Base-by-base conservation (phyloP, 306 rosid species). In the Quercus wislizeni region DNA sequence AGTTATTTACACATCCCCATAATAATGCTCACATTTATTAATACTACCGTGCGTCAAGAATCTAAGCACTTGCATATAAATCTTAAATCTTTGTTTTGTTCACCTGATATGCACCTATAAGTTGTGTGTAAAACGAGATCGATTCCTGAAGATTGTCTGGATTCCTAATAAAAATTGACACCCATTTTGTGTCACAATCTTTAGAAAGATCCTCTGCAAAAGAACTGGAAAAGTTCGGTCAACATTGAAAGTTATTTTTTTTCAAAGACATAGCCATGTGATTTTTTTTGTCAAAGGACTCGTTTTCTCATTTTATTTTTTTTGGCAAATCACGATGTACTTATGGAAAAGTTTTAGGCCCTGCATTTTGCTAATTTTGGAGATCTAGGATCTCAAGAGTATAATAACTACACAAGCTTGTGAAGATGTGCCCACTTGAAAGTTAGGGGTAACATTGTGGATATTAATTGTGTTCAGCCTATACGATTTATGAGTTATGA, bases 21-120 rank as follows among this genome's bases (percentile, higher is more conserved):
- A 83, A 83, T 79, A 83, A 83, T 90, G 92, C 87, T 73, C 31
- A 2, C 9, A 31, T 67, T 81, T 79, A 63, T 79, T 87, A 83
- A 73, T 55, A 56, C 69, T 82, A 55, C 75, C 69, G 77, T 55
- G 51, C 76, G 80, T 84, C 82, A 58, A 83, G 86, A 84, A 72
- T 85, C 82, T 78, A 10, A 59, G 20, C 79, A 64, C 80, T 27
- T 30, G 21, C 46, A 78, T 55, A 86, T 80, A 73, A 61, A 67
- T 81, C 19, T n/a, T 19, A 69, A 62, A 14, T 38, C 56, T 80
- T 75, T 86, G 80, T 83, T 79, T 69, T 20, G 75, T 30, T 43
- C 78, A 80, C 86, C 83, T 75, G 83, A 82, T 74, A 65, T 43
- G 28, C 73, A 77, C 71, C 73, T 6, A 33, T 69, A 59, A 77